Evolutionary conservation across 1,284 basidiomycete genomes (phyloP), one percentile per base, ranked within the genome.

Genomic region (Austroboletus niveus): DNA sequence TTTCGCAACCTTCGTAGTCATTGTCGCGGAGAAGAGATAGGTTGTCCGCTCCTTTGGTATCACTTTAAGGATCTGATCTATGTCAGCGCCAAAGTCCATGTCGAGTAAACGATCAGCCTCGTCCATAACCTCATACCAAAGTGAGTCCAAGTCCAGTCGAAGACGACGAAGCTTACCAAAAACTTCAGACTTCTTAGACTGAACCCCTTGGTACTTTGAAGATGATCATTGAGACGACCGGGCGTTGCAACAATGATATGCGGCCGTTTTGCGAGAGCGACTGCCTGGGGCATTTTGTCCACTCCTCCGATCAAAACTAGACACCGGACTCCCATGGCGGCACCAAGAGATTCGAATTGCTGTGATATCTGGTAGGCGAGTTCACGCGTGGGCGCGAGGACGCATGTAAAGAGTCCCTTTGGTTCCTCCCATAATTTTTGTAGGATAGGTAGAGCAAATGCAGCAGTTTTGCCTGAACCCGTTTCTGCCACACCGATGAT

Each of bases 1-100:
- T 71, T 99, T 98, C 24, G 93, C 94, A 10, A 99, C 94, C 72
- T 98, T 99, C 22, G 94, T 97, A 3, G 96, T 98, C 95, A 99
- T 99, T n/a, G 97, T 99, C 1, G 97, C 97, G 14, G 94, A 97
- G 77, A 97, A 99, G 2, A 99, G 81, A 69, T 95, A 98, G 0
- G 97, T 99, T 34, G 88, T 91, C 20, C 97, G 83, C 64, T 99
- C 95, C 64, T 87, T 91, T 17, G 97, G 97, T 57, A 99, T 90
- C 41, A 92, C 85, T 73, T 97, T 97, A 42, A 99, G 78, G 56
- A 99, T 94, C 75, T 95, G 96, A 76, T 99, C 97, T 57, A 99
- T 95, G 52, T 93, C 90, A 35, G 92, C 89, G 17, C 94, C 95
- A 64, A 99, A 99, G 69, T 99, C 97, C 84, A 99, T 89, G 72